phyloP scores from a whole-genome alignment of 495 filamentous ascomycete species.

The Penicillium waksmanii region DNA sequence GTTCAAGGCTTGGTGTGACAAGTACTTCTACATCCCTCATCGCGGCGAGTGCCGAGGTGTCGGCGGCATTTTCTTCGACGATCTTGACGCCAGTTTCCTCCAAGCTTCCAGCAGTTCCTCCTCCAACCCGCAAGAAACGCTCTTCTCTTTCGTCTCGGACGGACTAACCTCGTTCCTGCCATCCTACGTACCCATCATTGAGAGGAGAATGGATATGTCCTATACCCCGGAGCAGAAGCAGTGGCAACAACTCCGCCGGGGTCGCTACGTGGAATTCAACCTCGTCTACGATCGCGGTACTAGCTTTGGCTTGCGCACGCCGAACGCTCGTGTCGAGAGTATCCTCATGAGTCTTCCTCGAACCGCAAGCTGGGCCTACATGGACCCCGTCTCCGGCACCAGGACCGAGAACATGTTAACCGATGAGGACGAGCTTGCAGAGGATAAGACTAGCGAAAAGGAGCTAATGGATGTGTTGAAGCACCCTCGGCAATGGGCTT shows the following conservation, averaged over 20 bases:
- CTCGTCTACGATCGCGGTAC: slow-evolving; percentile 96
- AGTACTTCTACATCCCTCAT: slow-evolving; percentile 94
- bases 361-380: slow-evolving; percentile 93
- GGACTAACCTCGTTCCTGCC: slow-evolving; percentile 87
- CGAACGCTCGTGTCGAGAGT: slow-evolving; percentile 88
- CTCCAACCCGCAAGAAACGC: slow-evolving; percentile 84
- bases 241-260: slow-evolving; percentile 94
- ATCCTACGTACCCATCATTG: slow-evolving; percentile 87
- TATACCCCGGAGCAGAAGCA: slow-evolving; percentile 83
- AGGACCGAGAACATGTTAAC: slow-evolving; percentile 38
- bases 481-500: slow-evolving; percentile 91
- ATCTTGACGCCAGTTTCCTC: slow-evolving; percentile 74
- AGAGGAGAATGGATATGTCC: slow-evolving; percentile 86
- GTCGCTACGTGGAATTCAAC: slow-evolving; percentile 98
- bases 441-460: slow-evolving; percentile 58
- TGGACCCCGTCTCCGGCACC: slow-evolving; percentile 67
- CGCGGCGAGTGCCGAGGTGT: slow-evolving; percentile 86
- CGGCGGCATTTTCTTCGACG: slow-evolving; percentile 98
- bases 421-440: slow-evolving; percentile 44
- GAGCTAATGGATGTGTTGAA: slow-evolving; percentile 80
- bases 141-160: slow-evolving; percentile 89
- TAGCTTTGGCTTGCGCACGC: slow-evolving; percentile 91
- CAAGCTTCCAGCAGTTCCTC: slow-evolving; percentile 49
- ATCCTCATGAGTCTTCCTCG: slow-evolving; percentile 96
- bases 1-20: slow-evolving; percentile 98